Evolutionary conservation across 805 yeast species (phyloP).

Genomic region (Pichia cephalocereana): DNA sequence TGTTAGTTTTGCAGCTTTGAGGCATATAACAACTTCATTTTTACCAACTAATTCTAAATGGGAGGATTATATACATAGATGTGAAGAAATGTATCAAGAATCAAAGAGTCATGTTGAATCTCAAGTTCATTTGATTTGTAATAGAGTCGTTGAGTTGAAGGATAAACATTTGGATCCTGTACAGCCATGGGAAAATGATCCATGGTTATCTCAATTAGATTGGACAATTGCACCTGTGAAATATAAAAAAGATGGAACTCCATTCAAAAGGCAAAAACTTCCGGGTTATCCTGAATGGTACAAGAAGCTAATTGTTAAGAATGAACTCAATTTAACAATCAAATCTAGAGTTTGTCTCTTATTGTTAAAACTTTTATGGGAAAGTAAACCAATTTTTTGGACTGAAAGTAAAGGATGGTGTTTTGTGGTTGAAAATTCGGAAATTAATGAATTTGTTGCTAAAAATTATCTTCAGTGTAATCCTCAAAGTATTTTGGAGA

Average conservation of each 20-base stretch:
- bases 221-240: conserved; percentile 65
- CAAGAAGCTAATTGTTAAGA: conserved; percentile 40
- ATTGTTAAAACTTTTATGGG: conserved; percentile 74
- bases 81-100: conserved; percentile 60
- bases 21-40: conserved; percentile 62
- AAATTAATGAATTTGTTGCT: conserved; percentile 25
- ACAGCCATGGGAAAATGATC: conserved; percentile 47
- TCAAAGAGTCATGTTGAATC: conserved; percentile 47
- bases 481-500: conserved; percentile 8
- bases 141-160: conserved; percentile 42
- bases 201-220: conserved; percentile 85
- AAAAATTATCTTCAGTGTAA: conserved; percentile 30
- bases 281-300: conserved; percentile 97
- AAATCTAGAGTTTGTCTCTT: conserved; percentile 71
- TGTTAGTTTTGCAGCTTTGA: conserved; percentile 81
- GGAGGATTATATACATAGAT: conserved; percentile 57
- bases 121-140: conserved; percentile 51
- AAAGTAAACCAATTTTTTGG: conserved; percentile 77
- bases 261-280: conserved; percentile 62
- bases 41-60: conserved; percentile 71
- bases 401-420: conserved; percentile 80
- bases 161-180: conserved; percentile 27
- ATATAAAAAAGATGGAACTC: conserved; percentile 58
- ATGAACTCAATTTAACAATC: conserved; percentile 47
- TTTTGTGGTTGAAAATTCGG: conserved; percentile 47